A percentile compares a stretch with the other conserved stretches of the same genome.
phyloP scores from a whole-genome alignment of 2,329 filamentous ascomycete genomes.

The Diaporthe nobilis region DNA sequence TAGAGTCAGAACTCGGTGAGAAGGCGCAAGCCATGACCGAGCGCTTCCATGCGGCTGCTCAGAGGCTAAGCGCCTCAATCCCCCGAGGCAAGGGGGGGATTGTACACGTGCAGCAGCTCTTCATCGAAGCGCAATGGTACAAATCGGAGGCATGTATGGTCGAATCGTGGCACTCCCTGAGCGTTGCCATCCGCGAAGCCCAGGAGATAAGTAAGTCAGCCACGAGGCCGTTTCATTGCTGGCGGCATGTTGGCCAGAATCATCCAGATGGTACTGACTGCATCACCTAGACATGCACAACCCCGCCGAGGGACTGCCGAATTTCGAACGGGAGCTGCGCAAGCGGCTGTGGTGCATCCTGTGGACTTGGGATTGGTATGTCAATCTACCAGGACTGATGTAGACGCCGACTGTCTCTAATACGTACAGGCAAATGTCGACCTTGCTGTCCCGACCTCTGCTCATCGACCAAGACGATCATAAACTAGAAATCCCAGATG shows the following conservation, averaged over 20 bases:
- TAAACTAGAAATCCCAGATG: conserved; percentile 38
- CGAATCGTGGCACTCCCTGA: conserved; percentile 63
- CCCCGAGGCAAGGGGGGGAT: conserved; percentile 59
- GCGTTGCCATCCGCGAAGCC: conserved; percentile 60
- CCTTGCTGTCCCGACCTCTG: conserved; percentile 39
- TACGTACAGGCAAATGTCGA: conserved; percentile 41
- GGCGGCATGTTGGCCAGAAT: neutral
- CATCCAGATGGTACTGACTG: too few relatives aligned
- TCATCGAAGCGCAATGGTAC: conserved; percentile 61
- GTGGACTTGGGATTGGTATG: conserved; percentile 42
- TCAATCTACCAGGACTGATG: neutral
- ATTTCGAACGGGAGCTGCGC: conserved; percentile 41
- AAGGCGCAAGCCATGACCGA: conserved; percentile 55
- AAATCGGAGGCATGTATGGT: conserved; percentile 62
- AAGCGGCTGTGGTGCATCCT: conserved; percentile 41
- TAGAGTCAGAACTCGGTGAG: conserved; percentile 60
- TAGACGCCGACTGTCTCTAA: neutral
- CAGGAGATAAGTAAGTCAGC: conserved; percentile 59
- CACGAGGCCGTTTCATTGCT: rapidly evolving
- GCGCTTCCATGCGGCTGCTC: conserved; percentile 58
- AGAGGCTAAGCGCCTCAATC: conserved; percentile 58
- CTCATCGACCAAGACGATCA: conserved; percentile 41
- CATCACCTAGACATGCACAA: conserved; percentile 38
- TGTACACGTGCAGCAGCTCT: conserved; percentile 63
- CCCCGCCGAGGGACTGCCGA: conserved; percentile 24